phyloP scores from a whole-genome alignment of 129 eudicot genomes.

The Arctium minus region DNA sequence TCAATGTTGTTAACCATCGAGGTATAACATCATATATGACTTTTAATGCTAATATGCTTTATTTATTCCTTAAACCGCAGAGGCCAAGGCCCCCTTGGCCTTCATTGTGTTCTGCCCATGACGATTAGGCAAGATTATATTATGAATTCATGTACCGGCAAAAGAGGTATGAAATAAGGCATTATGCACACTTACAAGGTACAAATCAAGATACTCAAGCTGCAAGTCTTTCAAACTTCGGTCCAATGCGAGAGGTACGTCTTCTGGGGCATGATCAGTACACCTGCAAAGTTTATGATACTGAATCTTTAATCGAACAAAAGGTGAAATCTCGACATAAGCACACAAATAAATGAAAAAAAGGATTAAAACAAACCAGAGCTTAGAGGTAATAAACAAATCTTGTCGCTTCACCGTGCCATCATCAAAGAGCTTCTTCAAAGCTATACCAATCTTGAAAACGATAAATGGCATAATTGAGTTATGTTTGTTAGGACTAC shows the following conservation, averaged over 20 bases:
- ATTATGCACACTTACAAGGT: slow-evolving; percentile 55
- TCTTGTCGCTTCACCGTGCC: slow-evolving; percentile 70
- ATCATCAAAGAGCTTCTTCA: slow-evolving; percentile 56
- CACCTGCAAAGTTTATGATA: slow-evolving; percentile 47
- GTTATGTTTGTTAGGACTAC: neutral
- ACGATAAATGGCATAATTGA: neutral
- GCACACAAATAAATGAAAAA: neutral
- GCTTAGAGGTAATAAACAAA: slow-evolving; percentile 74
- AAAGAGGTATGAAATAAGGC: neutral
- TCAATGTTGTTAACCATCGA: too few species aligned
- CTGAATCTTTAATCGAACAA: neutral
- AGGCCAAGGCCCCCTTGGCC: too few species aligned
- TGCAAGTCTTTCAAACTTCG: slow-evolving; percentile 64
- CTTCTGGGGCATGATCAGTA: slow-evolving; percentile 72
- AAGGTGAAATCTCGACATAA: neutral
- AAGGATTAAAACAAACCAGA: slow-evolving; percentile 40
- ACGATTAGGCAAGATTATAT: too few species aligned
- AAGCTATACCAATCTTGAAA: slow-evolving; percentile 62
- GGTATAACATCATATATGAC: too few species aligned
- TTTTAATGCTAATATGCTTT: too few species aligned
- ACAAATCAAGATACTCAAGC: slow-evolving; percentile 69
- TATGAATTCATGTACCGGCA: too few species aligned
- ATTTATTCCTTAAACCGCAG: too few species aligned
- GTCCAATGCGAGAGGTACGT: slow-evolving; percentile 69
- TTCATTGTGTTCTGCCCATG: too few species aligned